Percentiles rank a stretch among this genome's conserved stretches.
phyloP scores from a whole-genome alignment of 179 eudicot genomes.

The Spergularia azorica region DNA sequence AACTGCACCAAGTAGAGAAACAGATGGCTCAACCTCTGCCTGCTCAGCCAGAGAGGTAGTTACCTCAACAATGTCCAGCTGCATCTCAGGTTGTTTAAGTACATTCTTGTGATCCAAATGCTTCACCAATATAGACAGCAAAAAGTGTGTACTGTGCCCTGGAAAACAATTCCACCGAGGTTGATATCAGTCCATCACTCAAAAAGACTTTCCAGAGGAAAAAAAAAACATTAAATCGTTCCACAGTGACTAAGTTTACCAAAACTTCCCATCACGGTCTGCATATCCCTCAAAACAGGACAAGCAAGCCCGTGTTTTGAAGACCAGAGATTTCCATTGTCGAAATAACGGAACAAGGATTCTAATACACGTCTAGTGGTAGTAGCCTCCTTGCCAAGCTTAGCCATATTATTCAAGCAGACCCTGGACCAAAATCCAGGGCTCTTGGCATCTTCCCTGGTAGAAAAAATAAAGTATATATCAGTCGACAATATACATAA shows the following conservation, averaged over 20 bases:
- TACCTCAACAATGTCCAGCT: slow-evolving; percentile 77
- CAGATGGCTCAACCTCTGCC: slow-evolving; percentile 69
- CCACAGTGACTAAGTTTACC: slow-evolving; percentile 41
- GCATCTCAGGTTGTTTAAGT: slow-evolving; percentile 79
- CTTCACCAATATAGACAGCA: slow-evolving; percentile 79
- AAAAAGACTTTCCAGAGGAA: neutral
- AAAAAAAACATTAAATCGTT: slow-evolving; percentile 4
- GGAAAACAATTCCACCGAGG: slow-evolving; percentile 29
- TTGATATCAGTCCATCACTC: slow-evolving; percentile 8
- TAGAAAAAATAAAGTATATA: slow-evolving; percentile 12
- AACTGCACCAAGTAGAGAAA: slow-evolving; percentile 76
- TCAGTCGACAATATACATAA: neutral
- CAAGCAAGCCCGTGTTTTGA: slow-evolving; percentile 68
- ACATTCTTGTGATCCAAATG: slow-evolving; percentile 98
- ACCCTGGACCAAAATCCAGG: slow-evolving; percentile 94
- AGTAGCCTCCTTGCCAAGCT: slow-evolving; percentile 87
- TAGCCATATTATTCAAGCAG: slow-evolving; percentile 94
- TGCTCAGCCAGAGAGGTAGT: slow-evolving; percentile 67
- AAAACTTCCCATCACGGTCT: slow-evolving; percentile 73
- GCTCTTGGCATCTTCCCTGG: slow-evolving; percentile 76
- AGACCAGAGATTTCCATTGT: slow-evolving; percentile 75
- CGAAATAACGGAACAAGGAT: slow-evolving; percentile 86
- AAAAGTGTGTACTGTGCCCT: slow-evolving; percentile 83
- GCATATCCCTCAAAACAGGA: slow-evolving; percentile 89
- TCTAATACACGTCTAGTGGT: slow-evolving; percentile 92